phyloP scores from a whole-genome alignment of 768 basidiomycete genomes.

The Lentinula raphanica region DNA sequence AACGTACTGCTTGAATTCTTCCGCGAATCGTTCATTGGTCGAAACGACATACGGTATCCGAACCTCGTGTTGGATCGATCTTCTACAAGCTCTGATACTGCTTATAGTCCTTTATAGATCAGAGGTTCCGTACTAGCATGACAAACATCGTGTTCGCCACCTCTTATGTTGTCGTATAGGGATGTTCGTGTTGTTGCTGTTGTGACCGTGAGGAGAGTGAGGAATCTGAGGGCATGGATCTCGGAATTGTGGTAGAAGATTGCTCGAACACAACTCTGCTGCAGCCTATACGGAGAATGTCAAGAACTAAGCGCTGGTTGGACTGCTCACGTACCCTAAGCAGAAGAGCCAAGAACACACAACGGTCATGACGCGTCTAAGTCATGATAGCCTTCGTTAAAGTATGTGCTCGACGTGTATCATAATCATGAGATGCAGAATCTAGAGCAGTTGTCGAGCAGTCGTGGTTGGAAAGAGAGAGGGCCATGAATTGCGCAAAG shows the following conservation, averaged over 20 bases:
- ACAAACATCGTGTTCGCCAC: constrained; percentile 38
- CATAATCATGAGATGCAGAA: no score
- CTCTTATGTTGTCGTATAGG: not conserved
- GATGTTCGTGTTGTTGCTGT: not conserved
- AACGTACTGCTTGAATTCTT: constrained; percentile 64
- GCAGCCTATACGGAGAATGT: not conserved
- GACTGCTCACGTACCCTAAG: not conserved
- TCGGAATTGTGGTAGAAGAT: not conserved
- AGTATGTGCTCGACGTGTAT: no score
- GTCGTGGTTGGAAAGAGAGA: not conserved
- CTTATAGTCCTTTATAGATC: constrained; percentile 59
- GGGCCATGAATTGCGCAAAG: no score
- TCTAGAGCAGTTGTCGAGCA: not conserved
- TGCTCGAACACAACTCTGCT: not conserved
- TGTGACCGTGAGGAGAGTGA: not conserved
- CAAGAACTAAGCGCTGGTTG: not conserved
- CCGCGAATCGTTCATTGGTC: constrained; percentile 75
- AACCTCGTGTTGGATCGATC: constrained; percentile 76
- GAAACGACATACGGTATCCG: constrained; percentile 79
- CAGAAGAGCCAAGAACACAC: not conserved
- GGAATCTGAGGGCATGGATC: not conserved
- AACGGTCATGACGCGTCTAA: not conserved
- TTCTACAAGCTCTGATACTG: constrained; percentile 73
- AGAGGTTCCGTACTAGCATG: constrained; percentile 59
- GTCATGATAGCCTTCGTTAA: not conserved